Conservation (phyloP, 2,329 filamentous ascomycete genomes). For the Phialemonium atrogriseum region DNA sequence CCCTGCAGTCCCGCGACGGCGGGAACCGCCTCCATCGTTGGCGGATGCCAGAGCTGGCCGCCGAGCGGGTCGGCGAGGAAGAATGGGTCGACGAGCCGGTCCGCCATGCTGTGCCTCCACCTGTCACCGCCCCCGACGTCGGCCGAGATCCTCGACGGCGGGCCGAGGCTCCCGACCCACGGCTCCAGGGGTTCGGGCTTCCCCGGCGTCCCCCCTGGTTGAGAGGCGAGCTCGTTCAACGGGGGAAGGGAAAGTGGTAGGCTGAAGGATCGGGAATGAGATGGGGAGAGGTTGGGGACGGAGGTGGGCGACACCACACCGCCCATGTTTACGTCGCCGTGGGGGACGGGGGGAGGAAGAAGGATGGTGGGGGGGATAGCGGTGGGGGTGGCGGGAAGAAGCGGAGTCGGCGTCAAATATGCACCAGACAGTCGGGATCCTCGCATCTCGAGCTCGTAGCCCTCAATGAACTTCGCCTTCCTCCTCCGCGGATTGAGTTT, state of each 20-base stretch:
- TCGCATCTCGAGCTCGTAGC: constrained; percentile 2
- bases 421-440: neutral
- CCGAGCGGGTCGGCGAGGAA: neutral
- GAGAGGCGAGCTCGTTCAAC: neutral
- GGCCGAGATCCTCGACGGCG: neutral
- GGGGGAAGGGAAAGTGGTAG: neutral
- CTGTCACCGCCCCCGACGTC: neutral
- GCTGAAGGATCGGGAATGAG: neutral
- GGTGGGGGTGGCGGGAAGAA: neutral
- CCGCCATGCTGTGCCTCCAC: neutral
- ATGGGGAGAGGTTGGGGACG: neutral
- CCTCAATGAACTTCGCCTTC: constrained; percentile 24
- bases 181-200: too few species aligned
- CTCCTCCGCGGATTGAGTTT: constrained; percentile 38
- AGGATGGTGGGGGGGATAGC: neutral
- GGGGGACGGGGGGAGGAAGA: neutral
- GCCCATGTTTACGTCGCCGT: neutral
- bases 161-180: too few species aligned
- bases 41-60: too few species aligned
- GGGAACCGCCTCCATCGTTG: too few species aligned
- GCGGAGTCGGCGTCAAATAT: neutral
- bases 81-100: neutral
- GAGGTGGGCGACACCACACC: too few species aligned
- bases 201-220: too few species aligned
- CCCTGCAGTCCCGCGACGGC: too few species aligned